Evolutionary conservation across 805 yeast species (phyloP).

Genomic region (Candida maesae): DNA sequence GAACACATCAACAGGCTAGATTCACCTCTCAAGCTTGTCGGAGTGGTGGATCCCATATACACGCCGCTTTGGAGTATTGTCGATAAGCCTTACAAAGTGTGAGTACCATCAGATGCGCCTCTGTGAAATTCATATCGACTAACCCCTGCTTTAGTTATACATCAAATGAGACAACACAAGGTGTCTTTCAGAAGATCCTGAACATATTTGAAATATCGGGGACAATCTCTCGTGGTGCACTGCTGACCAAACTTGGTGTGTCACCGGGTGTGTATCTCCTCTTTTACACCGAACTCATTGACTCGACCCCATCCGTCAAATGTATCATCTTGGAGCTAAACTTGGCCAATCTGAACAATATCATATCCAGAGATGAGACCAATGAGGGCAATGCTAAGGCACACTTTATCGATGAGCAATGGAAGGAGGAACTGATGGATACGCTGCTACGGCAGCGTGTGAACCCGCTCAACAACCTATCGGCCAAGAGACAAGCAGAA

Average conservation of each 20-base stretch:
- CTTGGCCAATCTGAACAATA: constrained; percentile 5
- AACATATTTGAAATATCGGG: constrained; percentile 16
- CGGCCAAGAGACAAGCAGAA: constrained; percentile 19
- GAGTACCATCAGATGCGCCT: constrained; percentile 6
- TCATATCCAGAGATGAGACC: neutral
- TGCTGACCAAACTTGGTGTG: constrained; percentile 11
- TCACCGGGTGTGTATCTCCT: constrained; percentile 11
- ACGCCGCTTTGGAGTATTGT: constrained; percentile 28
- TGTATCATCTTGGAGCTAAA: constrained; percentile 20
- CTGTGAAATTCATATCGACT: neutral
- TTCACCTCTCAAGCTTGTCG: constrained; percentile 10
- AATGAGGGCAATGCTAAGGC: neutral
- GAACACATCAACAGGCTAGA: constrained; percentile 14
- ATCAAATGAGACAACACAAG: constrained; percentile 10
- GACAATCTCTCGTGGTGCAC: constrained; percentile 11
- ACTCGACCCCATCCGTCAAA: constrained; percentile 11
- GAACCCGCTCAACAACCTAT: constrained; percentile 13
- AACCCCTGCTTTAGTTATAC: constrained; percentile 18
- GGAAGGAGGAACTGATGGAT: constrained; percentile 25
- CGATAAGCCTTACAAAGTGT: constrained; percentile 28
- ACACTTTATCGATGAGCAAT: constrained; percentile 23
- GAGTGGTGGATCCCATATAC: constrained; percentile 18
- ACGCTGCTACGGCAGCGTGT: constrained; percentile 18
- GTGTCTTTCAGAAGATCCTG: constrained; percentile 14
- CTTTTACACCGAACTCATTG: constrained; percentile 19